These are phyloP conservation scores for Babesia bigemina DNA, from an alignment of 169 alveolate genomes.

Conservation along the genomic window DNA sequence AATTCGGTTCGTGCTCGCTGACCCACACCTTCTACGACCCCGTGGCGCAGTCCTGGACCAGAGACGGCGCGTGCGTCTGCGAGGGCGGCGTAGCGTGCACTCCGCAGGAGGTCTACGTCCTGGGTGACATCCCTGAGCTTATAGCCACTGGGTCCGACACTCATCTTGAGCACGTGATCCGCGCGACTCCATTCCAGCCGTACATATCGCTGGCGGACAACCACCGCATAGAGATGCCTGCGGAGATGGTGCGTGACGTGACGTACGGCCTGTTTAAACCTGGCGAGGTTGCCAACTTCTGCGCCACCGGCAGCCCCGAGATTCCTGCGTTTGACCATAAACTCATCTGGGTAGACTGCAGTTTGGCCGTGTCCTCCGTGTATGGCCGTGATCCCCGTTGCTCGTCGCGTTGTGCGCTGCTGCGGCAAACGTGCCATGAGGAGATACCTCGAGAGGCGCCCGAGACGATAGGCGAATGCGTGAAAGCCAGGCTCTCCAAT, in stretches of 20 bases:
- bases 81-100: constrained; percentile 45
- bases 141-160: constrained; percentile 14
- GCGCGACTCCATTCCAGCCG: constrained; percentile 29
- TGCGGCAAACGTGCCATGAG: constrained; percentile 20
- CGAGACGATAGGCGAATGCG: constrained; percentile 16
- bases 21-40: constrained; percentile 19
- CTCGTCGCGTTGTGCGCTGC: background rate
- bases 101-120: constrained; percentile 35
- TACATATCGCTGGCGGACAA: constrained; percentile 27
- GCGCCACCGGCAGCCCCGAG: constrained; percentile 51
- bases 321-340: constrained; percentile 11
- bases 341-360: constrained; percentile 35
- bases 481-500: background rate
- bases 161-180: background rate
- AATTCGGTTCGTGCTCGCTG: background rate
- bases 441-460: background rate
- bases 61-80: constrained; percentile 56
- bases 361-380: constrained; percentile 1
- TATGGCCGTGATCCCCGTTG: constrained; percentile 1
- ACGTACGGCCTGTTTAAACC: constrained; percentile 36
- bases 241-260: constrained; percentile 17
- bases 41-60: constrained; percentile 25
- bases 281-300: constrained; percentile 41
- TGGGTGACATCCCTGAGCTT: constrained; percentile 16
- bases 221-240: constrained; percentile 50